A percentile compares a stretch with the other conserved stretches of the same genome.
phyloP scores from a whole-genome alignment of 208 protist genomes.

The Trypanosoma avium region DNA sequence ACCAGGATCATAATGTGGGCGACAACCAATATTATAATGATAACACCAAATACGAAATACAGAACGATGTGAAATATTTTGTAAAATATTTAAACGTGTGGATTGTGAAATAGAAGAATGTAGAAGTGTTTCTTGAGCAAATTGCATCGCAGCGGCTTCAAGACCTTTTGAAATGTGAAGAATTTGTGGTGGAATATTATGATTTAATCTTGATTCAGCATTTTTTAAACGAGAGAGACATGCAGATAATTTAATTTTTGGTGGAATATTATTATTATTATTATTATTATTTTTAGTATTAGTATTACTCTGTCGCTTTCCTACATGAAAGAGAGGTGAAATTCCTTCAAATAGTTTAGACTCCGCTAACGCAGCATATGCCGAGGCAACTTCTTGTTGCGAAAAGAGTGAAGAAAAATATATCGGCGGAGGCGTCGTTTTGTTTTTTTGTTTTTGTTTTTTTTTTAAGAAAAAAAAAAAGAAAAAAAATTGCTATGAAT shows the following conservation, averaged over 20 bases:
- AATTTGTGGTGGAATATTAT: conserved; percentile 35
- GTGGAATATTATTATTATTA: neutral
- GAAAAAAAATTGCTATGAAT: conserved; percentile 6
- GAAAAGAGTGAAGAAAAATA: conserved; percentile 29
- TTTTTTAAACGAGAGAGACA: conserved; percentile 17
- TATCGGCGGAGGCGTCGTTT: conserved; percentile 1
- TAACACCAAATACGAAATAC: conserved; percentile 76
- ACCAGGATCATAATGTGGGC: conserved; percentile 77
- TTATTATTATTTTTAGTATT: no score
- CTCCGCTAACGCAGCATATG: conserved; percentile 40
- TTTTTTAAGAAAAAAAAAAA: conserved; percentile 2
- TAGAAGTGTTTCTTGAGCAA: conserved; percentile 26
- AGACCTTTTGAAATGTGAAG: conserved; percentile 36
- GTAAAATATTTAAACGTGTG: conserved; percentile 29
- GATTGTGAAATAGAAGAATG: conserved; percentile 14
- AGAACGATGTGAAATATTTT: conserved; percentile 35
- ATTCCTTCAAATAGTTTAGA: conserved; percentile 21
- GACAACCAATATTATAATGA: conserved; percentile 46
- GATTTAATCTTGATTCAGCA: no score
- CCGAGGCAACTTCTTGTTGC: conserved; percentile 30
- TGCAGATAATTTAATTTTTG: conserved; percentile 23
- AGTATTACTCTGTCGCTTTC: neutral
- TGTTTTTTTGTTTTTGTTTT: neutral
- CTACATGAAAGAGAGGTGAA: conserved; percentile 15
- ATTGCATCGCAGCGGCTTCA: conserved; percentile 30